These are phyloP conservation scores for Solanum gandarillasii DNA, from an alignment of 257 asterid genomes.

Conservation along the genomic window DNA sequence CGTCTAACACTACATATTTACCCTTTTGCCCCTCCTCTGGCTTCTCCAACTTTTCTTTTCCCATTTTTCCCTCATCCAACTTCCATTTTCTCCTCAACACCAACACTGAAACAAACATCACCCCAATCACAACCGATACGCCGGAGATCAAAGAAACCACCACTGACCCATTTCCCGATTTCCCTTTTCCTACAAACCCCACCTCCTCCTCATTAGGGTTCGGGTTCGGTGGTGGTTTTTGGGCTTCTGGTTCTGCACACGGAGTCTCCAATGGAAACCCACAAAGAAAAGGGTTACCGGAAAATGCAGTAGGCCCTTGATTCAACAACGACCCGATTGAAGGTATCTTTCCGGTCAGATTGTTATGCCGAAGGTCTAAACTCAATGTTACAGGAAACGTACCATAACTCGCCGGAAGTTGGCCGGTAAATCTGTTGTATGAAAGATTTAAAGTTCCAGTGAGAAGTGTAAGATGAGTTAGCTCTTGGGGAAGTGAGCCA, in stretches of 20 bases:
- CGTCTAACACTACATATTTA: conserved; percentile 63
- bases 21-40: conserved; percentile 68
- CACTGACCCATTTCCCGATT: conserved; percentile 27
- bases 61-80: conserved; percentile 23
- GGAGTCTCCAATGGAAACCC: conserved; percentile 66
- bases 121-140: conserved; percentile 37
- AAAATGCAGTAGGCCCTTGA: conserved; percentile 97
- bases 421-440: conserved; percentile 60
- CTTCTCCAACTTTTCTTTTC: conserved; percentile 25
- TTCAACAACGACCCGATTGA: conserved; percentile 66
- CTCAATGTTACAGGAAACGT: conserved; percentile 67
- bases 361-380: conserved; percentile 61
- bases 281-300: conserved; percentile 74
- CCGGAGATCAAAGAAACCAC: conserved; percentile 54
- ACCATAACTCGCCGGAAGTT: conserved; percentile 68
- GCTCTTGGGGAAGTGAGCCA: conserved; percentile 54
- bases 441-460: conserved; percentile 78
- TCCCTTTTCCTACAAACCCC: conserved; percentile 23
- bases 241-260: conserved; percentile 56
- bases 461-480: conserved; percentile 42
- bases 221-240: conserved; percentile 37
- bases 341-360: conserved; percentile 81
- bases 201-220: conserved; percentile 30
- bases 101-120: conserved; percentile 48
- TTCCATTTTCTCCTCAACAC: conserved; percentile 46